These are phyloP conservation scores for Trichomonascaceae sp. DNA, from an alignment of 1,139 yeast species.

Conservation along the genomic window DNA sequence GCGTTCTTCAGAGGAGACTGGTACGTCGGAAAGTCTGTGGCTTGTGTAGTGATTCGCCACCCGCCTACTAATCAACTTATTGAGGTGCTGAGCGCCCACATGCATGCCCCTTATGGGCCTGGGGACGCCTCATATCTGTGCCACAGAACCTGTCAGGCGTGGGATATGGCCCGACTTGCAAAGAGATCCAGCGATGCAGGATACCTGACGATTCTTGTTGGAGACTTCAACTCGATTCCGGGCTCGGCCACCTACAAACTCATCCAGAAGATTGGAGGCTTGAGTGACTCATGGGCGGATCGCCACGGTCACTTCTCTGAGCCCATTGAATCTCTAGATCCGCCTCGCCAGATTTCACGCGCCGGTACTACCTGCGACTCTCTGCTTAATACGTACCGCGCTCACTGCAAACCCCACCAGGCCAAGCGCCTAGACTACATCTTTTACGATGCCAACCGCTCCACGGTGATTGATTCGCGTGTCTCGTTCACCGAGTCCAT, in stretches of 20 bases:
- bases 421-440: constrained; percentile 92
- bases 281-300: constrained; percentile 76
- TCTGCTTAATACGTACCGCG: constrained; percentile 75
- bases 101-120: constrained; percentile 92
- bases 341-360: constrained; percentile 49
- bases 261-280: constrained; percentile 53
- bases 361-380: constrained; percentile 93
- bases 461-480: constrained; percentile 43
- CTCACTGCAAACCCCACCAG: constrained; percentile 42
- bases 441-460: constrained; percentile 44
- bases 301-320: constrained; percentile 37
- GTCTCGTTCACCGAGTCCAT: constrained; percentile 64
- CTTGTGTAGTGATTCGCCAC: constrained; percentile 56
- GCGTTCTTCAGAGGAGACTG: constrained; percentile 95
- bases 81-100: constrained; percentile 79
- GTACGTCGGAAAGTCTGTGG: constrained; percentile 88
- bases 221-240: constrained; percentile 84
- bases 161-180: constrained; percentile 75
- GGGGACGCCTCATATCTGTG: constrained; percentile 89
- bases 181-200: constrained; percentile 56
- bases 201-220: constrained; percentile 76
- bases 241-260: constrained; percentile 72
- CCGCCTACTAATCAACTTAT: constrained; percentile 38
- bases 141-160: constrained; percentile 90
- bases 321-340: constrained; percentile 34